Conservation (phyloP, 257 asterid genomes). For the Salvia rosmarinus region DNA sequence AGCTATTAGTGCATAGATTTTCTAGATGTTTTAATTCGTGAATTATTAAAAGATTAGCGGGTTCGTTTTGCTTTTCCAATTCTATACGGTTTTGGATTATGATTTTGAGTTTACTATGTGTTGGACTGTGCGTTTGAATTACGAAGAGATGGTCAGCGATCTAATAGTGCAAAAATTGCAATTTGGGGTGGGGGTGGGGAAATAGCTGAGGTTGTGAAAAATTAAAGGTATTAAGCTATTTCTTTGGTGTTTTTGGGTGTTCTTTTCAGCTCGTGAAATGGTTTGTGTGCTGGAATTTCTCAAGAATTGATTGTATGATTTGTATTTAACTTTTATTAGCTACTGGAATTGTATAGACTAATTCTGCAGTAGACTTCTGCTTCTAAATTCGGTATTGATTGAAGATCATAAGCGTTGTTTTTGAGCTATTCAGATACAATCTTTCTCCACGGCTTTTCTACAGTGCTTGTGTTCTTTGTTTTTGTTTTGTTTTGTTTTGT, state of each 20-base stretch:
- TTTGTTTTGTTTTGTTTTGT: conserved; percentile 14
- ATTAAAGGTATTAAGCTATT: conserved; percentile 15
- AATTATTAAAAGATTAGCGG: conserved; percentile 2
- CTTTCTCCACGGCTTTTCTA: not conserved
- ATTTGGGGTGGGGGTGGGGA: conserved; percentile 26
- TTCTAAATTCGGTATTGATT: not conserved
- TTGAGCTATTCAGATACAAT: conserved; percentile 20
- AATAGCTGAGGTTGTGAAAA: conserved; percentile 24
- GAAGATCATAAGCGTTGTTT: conserved; percentile 14
- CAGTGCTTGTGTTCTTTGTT: conserved; percentile 9
- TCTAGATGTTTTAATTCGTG: conserved; percentile 15
- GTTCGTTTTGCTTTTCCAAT: conserved; percentile 3
- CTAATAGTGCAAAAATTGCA: conserved; percentile 21
- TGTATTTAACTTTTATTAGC: not conserved
- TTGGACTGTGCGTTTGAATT: conserved; percentile 5
- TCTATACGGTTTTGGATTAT: not conserved
- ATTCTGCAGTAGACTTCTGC: not conserved
- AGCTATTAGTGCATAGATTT: conserved; percentile 2
- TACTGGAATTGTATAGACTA: not conserved
- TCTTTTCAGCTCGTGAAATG: not conserved
- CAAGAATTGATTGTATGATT: not conserved
- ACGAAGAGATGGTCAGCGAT: conserved; percentile 39
- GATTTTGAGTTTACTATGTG: not conserved
- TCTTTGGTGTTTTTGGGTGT: not conserved
- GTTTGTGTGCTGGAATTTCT: conserved; percentile 19